phyloP scores from a whole-genome alignment of 108 stramenopile species.

The Chaetoceros muelleri region DNA sequence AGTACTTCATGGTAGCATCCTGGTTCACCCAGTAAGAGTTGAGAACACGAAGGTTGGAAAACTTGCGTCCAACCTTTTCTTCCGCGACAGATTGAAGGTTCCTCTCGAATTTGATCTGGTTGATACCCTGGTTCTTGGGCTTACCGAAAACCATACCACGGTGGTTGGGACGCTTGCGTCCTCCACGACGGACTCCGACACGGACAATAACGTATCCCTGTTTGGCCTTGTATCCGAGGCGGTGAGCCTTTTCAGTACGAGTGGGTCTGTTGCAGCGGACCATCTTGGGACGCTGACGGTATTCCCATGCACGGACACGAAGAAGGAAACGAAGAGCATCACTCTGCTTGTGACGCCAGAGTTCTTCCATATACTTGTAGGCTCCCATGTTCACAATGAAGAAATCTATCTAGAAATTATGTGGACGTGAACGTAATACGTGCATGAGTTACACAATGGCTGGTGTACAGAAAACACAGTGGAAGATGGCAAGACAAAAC shows the following conservation, averaged over 20 bases:
- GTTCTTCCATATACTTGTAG: slow-evolving; percentile 99
- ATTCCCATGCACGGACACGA: slow-evolving; percentile 99
- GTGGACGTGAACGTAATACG: no score
- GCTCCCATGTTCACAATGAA: slow-evolving; percentile 86
- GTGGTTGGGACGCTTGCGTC: slow-evolving; percentile 98
- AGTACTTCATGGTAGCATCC: slow-evolving; percentile 99
- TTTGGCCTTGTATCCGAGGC: slow-evolving; percentile 99
- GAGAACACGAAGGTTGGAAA: slow-evolving; percentile 93
- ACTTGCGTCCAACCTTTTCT: slow-evolving; percentile 97
- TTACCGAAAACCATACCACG: slow-evolving; percentile 99
- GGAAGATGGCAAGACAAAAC: no score
- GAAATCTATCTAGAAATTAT: no score
- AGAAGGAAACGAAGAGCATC: slow-evolving; percentile 99
- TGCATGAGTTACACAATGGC: no score
- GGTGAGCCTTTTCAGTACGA: slow-evolving; percentile 99
- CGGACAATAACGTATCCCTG: slow-evolving; percentile 98
- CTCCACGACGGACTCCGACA: slow-evolving; percentile 98
- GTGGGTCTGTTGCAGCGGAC: slow-evolving; percentile 85
- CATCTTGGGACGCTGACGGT: slow-evolving; percentile 97
- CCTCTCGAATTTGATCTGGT: slow-evolving; percentile 97
- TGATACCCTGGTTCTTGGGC: slow-evolving; percentile 99
- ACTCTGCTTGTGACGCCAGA: slow-evolving; percentile 99
- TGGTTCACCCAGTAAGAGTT: slow-evolving; percentile 99
- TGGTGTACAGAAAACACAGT: no score
- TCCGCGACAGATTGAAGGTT: slow-evolving; percentile 96